Evolutionary conservation across 202 grass and related monocot species (phyloP).

Genomic region (Digitaria exilis): DNA sequence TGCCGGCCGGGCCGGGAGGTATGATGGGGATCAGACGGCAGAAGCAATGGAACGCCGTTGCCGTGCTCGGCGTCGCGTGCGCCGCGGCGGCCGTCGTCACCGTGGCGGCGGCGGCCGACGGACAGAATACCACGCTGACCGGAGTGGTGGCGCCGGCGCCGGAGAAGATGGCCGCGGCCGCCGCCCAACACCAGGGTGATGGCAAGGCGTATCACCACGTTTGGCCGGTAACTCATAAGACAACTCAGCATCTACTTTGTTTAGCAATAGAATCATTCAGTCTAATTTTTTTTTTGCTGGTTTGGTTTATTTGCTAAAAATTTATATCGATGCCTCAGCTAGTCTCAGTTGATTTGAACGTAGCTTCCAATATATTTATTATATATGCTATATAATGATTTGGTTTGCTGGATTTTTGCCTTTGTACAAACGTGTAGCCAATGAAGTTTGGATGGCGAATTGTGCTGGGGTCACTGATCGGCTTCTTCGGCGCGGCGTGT

Average conservation of each 20-base stretch:
- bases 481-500: slow-evolving; percentile 79
- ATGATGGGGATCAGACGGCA: slow-evolving; percentile 19
- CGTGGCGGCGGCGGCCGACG: slow-evolving; percentile 31
- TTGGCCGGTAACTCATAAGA: slow-evolving; percentile 73
- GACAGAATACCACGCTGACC: background rate
- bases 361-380: too few relatives aligned
- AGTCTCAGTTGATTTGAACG: background rate
- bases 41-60: slow-evolving; percentile 35
- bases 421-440: slow-evolving; percentile 4
- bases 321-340: background rate
- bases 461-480: slow-evolving; percentile 61
- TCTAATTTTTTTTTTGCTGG: background rate
- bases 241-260: background rate
- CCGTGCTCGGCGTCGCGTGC: slow-evolving; percentile 26
- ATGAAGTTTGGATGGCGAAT: slow-evolving; percentile 77
- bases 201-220: slow-evolving; percentile 65
- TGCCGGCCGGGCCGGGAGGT: background rate
- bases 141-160: background rate
- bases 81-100: slow-evolving; percentile 7
- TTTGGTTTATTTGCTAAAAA: background rate
- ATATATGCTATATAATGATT: background rate
- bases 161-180: slow-evolving; percentile 40
- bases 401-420: slow-evolving; percentile 14
- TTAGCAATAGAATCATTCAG: too few relatives aligned
- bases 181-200: slow-evolving; percentile 31